phyloP scores from a whole-genome alignment of 1,139 yeast species.

The Geotrichum carabidarum region DNA sequence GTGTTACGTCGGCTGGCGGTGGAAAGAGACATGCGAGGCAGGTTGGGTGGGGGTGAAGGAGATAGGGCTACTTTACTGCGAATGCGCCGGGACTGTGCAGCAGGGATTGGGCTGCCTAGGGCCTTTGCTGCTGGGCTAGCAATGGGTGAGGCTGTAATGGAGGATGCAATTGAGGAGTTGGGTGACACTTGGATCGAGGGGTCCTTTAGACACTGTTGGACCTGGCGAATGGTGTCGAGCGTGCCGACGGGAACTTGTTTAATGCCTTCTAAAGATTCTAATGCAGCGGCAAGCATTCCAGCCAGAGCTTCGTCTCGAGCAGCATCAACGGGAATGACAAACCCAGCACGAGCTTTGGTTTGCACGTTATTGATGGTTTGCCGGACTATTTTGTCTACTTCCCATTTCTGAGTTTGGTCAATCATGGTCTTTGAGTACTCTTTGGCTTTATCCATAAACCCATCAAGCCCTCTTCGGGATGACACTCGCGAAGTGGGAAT shows the following conservation, averaged over 20 bases:
- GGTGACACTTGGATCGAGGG: neutral
- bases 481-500: neutral
- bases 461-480: slow-evolving; percentile 2
- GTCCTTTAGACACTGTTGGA: slow-evolving; percentile 2
- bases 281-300: neutral
- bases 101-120: slow-evolving; percentile 3
- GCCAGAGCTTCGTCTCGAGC: slow-evolving; percentile 6
- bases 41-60: slow-evolving; percentile 1
- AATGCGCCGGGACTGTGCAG: neutral
- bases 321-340: neutral
- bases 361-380: slow-evolving; percentile 5
- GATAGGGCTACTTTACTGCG: neutral
- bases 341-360: neutral
- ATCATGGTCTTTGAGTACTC: slow-evolving; percentile 3
- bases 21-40: neutral
- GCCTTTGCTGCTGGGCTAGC: neutral
- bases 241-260: neutral
- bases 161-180: neutral
- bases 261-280: neutral
- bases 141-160: neutral
- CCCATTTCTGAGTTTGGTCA: slow-evolving; percentile 16
- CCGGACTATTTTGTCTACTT: slow-evolving; percentile 10
- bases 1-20: neutral
- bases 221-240: slow-evolving; percentile 1
- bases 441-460: slow-evolving; percentile 10